These are phyloP conservation scores for Monosporascus cannonballus DNA, from an alignment of 2,329 filamentous ascomycete genomes.

Conservation along the genomic window DNA sequence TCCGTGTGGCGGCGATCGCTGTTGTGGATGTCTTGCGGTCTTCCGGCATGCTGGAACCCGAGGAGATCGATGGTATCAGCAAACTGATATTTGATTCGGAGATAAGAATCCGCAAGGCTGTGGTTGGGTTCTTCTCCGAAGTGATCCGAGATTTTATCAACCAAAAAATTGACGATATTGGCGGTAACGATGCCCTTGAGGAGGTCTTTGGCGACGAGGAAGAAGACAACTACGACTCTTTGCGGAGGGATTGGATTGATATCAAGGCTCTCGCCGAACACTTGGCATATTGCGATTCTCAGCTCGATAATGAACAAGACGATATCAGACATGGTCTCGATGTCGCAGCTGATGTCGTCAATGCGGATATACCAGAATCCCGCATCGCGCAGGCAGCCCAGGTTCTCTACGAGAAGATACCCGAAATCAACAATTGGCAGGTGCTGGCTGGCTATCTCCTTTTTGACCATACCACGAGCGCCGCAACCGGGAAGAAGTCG, in stretches of 20 bases:
- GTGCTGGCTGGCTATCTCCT: constrained; percentile 82
- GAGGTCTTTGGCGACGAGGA: constrained; percentile 66
- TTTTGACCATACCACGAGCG: constrained; percentile 76
- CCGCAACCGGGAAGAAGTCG: constrained; percentile 44
- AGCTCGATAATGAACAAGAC: constrained; percentile 53
- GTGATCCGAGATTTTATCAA: constrained; percentile 80
- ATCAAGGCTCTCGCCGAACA: constrained; percentile 86
- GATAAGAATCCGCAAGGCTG: constrained; percentile 75
- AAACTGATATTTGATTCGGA: constrained; percentile 87
- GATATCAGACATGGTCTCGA: constrained; percentile 40
- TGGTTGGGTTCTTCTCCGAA: constrained; percentile 84
- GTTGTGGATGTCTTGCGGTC: constrained; percentile 77
- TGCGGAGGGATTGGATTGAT: constrained; percentile 80
- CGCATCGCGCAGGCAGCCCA: constrained; percentile 82
- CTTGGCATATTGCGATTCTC: constrained; percentile 72
- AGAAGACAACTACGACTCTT: constrained; percentile 71
- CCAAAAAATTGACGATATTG: constrained; percentile 74
- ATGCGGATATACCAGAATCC: constrained; percentile 65
- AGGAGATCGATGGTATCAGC: constrained; percentile 84
- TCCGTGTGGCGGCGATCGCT: constrained; percentile 74
- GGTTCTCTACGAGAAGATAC: constrained; percentile 74
- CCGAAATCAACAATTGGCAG: constrained; percentile 82
- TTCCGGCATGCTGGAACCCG: constrained; percentile 80
- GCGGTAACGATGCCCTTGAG: constrained; percentile 69
- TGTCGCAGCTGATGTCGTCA: constrained; percentile 48